These are phyloP conservation scores for Lichtheimia ornata DNA, from an alignment of 371 early-diverging fungal species.

Conservation along the genomic window DNA sequence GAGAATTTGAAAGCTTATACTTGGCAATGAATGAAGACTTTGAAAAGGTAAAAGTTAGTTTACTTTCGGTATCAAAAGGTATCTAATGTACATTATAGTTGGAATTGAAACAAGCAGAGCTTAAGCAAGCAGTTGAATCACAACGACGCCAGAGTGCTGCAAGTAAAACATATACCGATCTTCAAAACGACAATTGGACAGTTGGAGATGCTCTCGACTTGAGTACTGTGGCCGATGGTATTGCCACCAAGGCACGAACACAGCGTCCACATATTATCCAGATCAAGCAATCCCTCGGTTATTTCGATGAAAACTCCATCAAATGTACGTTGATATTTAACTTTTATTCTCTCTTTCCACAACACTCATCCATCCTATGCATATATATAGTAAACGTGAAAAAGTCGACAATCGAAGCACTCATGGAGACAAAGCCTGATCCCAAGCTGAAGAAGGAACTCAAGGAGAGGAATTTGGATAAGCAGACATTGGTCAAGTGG, in stretches of 20 bases:
- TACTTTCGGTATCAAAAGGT: not conserved
- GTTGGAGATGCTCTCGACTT: slow-evolving; percentile 16
- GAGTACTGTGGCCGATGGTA: slow-evolving; percentile 6
- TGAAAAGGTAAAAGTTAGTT: slow-evolving; percentile 14
- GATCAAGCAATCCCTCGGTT: slow-evolving; percentile 3
- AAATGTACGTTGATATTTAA: slow-evolving; percentile 18
- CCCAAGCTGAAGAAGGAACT: slow-evolving; percentile 8
- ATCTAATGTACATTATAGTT: slow-evolving; percentile 10
- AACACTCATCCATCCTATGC: not conserved
- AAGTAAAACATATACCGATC: slow-evolving; percentile 1
- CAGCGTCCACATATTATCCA: slow-evolving; percentile 3
- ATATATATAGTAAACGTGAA: slow-evolving; percentile 2
- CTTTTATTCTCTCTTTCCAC: too few relatives aligned
- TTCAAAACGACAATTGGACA: slow-evolving; percentile 10
- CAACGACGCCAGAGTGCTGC: slow-evolving; percentile 3
- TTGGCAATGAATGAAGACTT: slow-evolving; percentile 21
- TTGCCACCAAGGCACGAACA: slow-evolving; percentile 9
- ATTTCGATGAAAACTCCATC: slow-evolving; percentile 10
- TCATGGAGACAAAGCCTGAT: slow-evolving; percentile 5
- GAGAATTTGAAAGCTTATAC: slow-evolving; percentile 28
- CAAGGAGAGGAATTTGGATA: slow-evolving; percentile 5
- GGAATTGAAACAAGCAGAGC: slow-evolving; percentile 6
- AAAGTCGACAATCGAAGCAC: slow-evolving; percentile 4
- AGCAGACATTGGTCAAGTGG: slow-evolving; percentile 2
- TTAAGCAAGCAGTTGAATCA: slow-evolving; percentile 4